Conservation (phyloP, 2,329 filamentous ascomycete genomes). For the Aureobasidium leucospermi region DNA sequence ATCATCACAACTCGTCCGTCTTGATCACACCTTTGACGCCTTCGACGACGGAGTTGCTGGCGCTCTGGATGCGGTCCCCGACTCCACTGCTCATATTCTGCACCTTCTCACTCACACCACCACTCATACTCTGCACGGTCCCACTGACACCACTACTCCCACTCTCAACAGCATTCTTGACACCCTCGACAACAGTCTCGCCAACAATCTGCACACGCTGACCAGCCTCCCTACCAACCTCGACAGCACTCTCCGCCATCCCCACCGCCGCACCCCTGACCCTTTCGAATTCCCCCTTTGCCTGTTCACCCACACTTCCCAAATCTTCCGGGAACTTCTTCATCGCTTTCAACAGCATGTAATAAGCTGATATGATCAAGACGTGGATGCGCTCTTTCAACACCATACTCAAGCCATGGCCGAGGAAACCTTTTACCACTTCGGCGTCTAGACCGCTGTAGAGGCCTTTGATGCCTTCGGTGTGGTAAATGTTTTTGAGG, state of each 20-base stretch:
- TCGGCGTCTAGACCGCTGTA: conserved; percentile 73
- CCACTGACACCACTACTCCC: background rate
- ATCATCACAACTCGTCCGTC: background rate
- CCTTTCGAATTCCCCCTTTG: conserved; percentile 14
- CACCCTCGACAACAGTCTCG: conserved; percentile 16
- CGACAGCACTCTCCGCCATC: conserved; percentile 9
- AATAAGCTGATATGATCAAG: conserved; percentile 65
- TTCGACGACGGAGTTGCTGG: conserved; percentile 18
- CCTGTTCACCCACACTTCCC: conserved; percentile 20
- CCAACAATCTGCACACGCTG: conserved; percentile 26
- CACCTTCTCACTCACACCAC: conserved; percentile 26
- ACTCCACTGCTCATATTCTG: conserved; percentile 18
- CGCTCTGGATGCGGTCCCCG: conserved; percentile 23
- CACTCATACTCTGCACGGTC: background rate
- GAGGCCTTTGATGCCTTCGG: conserved; percentile 60
- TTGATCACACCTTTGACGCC: conserved; percentile 19
- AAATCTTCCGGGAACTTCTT: conserved; percentile 36
- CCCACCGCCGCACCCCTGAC: conserved; percentile 12
- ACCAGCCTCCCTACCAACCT: conserved; percentile 23
- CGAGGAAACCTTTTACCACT: conserved; percentile 75
- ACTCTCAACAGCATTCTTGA: conserved; percentile 5
- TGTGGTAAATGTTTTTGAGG: conserved; percentile 25
- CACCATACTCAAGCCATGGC: conserved; percentile 80
- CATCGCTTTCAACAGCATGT: conserved; percentile 49
- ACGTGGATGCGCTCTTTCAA: conserved; percentile 73